Evolutionary conservation across 2,329 filamentous ascomycete species (phyloP).

Genomic region (Calonectria pauciramosa): DNA sequence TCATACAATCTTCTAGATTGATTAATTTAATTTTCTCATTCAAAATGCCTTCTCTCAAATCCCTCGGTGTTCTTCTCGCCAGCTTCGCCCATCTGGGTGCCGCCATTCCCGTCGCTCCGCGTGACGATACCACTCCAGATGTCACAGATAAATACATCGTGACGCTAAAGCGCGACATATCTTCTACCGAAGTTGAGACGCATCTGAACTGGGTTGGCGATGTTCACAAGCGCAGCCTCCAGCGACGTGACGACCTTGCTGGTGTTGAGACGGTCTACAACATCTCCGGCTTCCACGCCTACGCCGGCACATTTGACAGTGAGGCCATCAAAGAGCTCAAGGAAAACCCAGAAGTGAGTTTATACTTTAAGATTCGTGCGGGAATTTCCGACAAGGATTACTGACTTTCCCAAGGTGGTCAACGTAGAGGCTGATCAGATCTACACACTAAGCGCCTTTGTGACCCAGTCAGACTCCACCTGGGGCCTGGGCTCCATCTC

Average conservation of each 20-base stretch:
- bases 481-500: conserved; percentile 30
- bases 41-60: background rate
- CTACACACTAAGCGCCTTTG: background rate
- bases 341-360: background rate
- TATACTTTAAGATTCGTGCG: background rate
- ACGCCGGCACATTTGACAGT: background rate
- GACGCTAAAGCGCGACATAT: background rate
- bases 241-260: background rate
- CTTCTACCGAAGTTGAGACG: background rate
- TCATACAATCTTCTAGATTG: background rate
- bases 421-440: conserved; percentile 3
- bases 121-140: background rate
- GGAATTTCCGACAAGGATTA: background rate
- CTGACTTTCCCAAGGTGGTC: background rate
- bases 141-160: conserved; percentile 11
- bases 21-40: background rate
- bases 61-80: background rate
- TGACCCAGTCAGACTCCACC: conserved; percentile 9
- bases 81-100: background rate
- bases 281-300: conserved; percentile 11
- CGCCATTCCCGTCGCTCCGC: background rate
- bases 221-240: conserved; percentile 5
- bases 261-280: conserved; percentile 1
- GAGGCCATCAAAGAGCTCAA: conserved; percentile 4
- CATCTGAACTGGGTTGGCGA: conserved; percentile 8